Percentiles rank a stretch among this genome's conserved stretches.
Conservation (phyloP, 345 rosid species). For the Hypericum androsaemum region DNA sequence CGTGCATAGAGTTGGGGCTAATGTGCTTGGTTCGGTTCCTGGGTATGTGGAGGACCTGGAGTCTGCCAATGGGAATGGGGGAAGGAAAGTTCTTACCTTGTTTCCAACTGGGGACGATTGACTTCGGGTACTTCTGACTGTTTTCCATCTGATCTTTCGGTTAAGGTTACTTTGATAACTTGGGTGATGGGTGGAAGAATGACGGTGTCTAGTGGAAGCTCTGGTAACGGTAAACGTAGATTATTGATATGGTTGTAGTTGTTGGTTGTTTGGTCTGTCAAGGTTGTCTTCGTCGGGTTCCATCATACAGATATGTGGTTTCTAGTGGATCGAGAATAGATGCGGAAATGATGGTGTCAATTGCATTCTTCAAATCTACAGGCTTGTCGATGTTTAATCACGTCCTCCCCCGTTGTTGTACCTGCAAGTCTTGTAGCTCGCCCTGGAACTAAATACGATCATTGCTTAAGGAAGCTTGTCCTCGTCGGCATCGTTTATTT, state of each 20-base stretch:
- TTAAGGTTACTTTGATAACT: constrained; percentile 8
- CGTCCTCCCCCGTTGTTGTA: constrained; percentile 18
- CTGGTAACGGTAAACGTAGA: no score
- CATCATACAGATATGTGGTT: no score
- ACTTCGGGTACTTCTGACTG: constrained; percentile 29
- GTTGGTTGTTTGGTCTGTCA: no score
- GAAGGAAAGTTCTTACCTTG: constrained; percentile 81
- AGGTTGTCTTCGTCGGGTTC: background rate
- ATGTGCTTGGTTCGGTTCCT: constrained; percentile 45
- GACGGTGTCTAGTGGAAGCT: constrained; percentile 2
- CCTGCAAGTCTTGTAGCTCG: constrained; percentile 11
- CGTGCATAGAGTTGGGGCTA: constrained; percentile 46
- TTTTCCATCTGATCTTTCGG: constrained; percentile 10
- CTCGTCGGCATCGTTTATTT: constrained; percentile 9
- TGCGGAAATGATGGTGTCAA: background rate
- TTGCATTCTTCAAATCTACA: constrained; percentile 6
- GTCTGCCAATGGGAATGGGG: constrained; percentile 63
- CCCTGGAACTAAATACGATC: constrained; percentile 6
- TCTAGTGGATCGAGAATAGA: constrained; percentile 3
- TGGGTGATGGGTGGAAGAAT: constrained; percentile 10
- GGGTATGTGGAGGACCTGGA: constrained; percentile 63
- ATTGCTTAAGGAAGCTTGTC: constrained; percentile 10
- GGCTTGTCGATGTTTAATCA: constrained; percentile 24
- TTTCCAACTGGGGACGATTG: constrained; percentile 91
- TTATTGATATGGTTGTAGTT: no score